phyloP scores from a whole-genome alignment of 495 filamentous ascomycete genomes.

The Hyaloscypha hepaticicola region DNA sequence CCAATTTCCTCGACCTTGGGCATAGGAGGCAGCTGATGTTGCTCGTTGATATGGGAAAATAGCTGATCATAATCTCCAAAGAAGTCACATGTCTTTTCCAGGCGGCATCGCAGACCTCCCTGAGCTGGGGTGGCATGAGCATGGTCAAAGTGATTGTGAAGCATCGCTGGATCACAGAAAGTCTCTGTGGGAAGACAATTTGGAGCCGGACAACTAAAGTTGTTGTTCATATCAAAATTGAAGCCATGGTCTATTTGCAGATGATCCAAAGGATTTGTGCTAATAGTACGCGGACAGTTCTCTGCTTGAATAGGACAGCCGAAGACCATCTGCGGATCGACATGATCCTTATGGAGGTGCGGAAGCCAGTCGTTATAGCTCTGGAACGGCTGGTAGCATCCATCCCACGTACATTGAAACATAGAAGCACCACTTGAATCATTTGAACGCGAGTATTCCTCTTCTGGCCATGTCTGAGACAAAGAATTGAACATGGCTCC shows the following conservation, averaged over 20 bases:
- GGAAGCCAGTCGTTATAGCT: slow-evolving; percentile 17
- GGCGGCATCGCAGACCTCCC: slow-evolving; percentile 21
- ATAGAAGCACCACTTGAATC: background rate
- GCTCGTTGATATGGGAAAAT: slow-evolving; percentile 16
- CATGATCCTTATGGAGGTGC: slow-evolving; percentile 27
- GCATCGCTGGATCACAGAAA: slow-evolving; percentile 19
- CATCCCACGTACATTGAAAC: slow-evolving; percentile 25
- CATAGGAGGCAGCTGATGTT: slow-evolving; percentile 20
- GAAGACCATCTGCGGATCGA: slow-evolving; percentile 26
- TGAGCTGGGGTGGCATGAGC: slow-evolving; percentile 22
- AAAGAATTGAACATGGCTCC: slow-evolving; percentile 12
- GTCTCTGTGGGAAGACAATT: slow-evolving; percentile 15
- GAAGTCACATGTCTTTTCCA: slow-evolving; percentile 15
- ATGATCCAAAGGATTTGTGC: slow-evolving; percentile 24
- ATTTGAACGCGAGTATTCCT: background rate
- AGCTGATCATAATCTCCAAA: slow-evolving; percentile 23
- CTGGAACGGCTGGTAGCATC: slow-evolving; percentile 12
- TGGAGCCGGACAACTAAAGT: slow-evolving; percentile 24
- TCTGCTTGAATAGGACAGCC: slow-evolving; percentile 24
- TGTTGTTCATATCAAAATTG: slow-evolving; percentile 15
- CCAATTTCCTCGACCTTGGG: slow-evolving; percentile 18
- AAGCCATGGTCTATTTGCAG: slow-evolving; percentile 25
- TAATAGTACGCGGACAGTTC: slow-evolving; percentile 13
- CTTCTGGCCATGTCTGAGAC: slow-evolving; percentile 9
- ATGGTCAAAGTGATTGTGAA: slow-evolving; percentile 28